Conservation (phyloP, 805 yeast species). For the Wickerhamomyces mucosus region DNA sequence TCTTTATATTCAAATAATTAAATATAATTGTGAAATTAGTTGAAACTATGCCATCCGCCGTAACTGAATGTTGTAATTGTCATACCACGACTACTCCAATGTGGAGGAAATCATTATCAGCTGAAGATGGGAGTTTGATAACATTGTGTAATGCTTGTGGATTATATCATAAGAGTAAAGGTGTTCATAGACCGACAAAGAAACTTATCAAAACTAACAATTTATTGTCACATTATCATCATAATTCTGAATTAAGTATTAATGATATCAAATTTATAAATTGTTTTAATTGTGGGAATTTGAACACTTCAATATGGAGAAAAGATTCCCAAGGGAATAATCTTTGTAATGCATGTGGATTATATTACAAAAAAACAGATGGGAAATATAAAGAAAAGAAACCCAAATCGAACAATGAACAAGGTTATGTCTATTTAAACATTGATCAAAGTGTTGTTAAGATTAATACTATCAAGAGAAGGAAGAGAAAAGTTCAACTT, state of each 20-base stretch:
- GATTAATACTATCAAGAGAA: background rate
- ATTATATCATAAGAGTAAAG: constrained; percentile 63
- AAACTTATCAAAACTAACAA: constrained; percentile 6
- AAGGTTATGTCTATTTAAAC: background rate
- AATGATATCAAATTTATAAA: constrained; percentile 11
- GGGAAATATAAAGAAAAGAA: constrained; percentile 5
- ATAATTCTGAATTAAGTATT: no score
- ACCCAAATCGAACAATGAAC: background rate
- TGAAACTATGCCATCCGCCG: no score
- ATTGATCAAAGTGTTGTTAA: background rate
- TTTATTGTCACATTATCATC: background rate
- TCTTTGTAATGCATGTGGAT: constrained; percentile 91
- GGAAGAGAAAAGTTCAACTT: no score
- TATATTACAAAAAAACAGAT: constrained; percentile 51
- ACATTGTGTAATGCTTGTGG: constrained; percentile 82
- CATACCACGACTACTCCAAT: constrained; percentile 75
- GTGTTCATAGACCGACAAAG: constrained; percentile 56
- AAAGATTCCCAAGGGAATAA: constrained; percentile 84
- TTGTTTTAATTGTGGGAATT: constrained; percentile 84
- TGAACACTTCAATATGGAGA: constrained; percentile 90
- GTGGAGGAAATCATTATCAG: constrained; percentile 70
- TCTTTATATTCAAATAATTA: no score
- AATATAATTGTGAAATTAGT: no score
- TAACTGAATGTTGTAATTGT: constrained; percentile 38
- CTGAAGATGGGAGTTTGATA: constrained; percentile 57